Evolutionary conservation across 169 alveolate species (phyloP), one percentile per base, ranked within the genome.

Genomic region (Cryptosporidium muris): DNA sequence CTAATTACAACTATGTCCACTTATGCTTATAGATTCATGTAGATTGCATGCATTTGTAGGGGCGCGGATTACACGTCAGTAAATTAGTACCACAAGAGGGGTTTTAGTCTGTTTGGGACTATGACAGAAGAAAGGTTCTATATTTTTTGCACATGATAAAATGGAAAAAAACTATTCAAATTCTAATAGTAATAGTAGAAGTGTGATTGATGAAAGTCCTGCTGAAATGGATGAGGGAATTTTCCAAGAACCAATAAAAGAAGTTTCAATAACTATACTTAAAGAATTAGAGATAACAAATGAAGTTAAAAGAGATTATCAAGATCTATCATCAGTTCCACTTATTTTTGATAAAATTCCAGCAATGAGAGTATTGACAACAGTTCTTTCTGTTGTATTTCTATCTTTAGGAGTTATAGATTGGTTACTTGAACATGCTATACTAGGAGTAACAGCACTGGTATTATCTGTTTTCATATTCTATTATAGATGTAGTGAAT

Each of bases 311-410:
- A 38, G 49, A 60, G 25, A 16, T 60, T 11, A 16, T 25, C 49
- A 60, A 4, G 45, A 36, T 60, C 38, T 60, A 4, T 16, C 68
- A 1, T 58, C 43, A 40, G 34, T 16, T 58, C 66, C 63, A 25
- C 45, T 74, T 12, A 68, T 74, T 38, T 74, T 74, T 2, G 85
- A 74, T 62, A 68, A 74, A 42, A 58, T 56, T 43, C 62, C 66
- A 6, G 38, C 51, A 2, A 74, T 68, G 2, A 74, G 16, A 14
- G 42, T 56, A 51, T 47, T 74, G 34, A 36, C 60, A 45, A 74
- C 51, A 48, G 54, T 74, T 25, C 60, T 74, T 56, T 51, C 62
- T 12, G 42, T 74, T 3, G 45, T 58, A 42, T 74, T 74, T 74
- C 9, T 58, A 11, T n/a, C 56, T n/a, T 56, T 74, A 58, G 85